Conservation (phyloP, 768 basidiomycete species). For the Mycena kentingensis region DNA sequence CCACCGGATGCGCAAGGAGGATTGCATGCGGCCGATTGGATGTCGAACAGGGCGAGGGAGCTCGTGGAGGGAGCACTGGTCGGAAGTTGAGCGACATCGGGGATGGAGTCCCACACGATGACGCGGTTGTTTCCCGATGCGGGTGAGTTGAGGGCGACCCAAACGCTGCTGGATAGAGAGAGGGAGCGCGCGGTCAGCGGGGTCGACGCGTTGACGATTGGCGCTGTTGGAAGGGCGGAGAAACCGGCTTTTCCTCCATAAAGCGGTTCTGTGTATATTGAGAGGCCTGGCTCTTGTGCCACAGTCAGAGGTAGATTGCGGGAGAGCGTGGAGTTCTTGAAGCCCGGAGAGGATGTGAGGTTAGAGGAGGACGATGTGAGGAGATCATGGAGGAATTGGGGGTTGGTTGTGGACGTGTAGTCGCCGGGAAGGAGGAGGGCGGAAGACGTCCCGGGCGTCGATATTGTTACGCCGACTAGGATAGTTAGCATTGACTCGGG, state of each 20-base stretch:
- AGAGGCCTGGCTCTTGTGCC: conserved; percentile 56
- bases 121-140: conserved; percentile 45
- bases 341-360: conserved; percentile 54
- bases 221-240: conserved; percentile 45
- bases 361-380: conserved; percentile 56
- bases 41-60: conserved; percentile 44
- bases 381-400: conserved; percentile 56
- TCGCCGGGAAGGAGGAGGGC: conserved; percentile 60
- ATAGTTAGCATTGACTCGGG: neutral
- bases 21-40: conserved; percentile 61
- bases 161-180: conserved; percentile 55
- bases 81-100: conserved; percentile 57
- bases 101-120: conserved; percentile 65
- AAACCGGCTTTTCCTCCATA: conserved; percentile 59
- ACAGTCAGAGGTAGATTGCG: conserved; percentile 54
- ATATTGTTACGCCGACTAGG: conserved; percentile 60
- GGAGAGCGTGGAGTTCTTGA: conserved; percentile 48
- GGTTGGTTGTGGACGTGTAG: conserved; percentile 61
- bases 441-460: conserved; percentile 48
- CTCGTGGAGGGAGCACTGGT: conserved; percentile 25
- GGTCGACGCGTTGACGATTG: conserved; percentile 42
- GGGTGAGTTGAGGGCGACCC: conserved; percentile 49
- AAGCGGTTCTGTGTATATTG: conserved; percentile 50
- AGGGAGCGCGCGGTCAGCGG: conserved; percentile 51
- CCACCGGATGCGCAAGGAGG: conserved; percentile 68